Evolutionary conservation across 1,139 yeast genomes (phyloP), one percentile per base, ranked within the genome.

Genomic region (Protomyces lactucae-debilis): DNA sequence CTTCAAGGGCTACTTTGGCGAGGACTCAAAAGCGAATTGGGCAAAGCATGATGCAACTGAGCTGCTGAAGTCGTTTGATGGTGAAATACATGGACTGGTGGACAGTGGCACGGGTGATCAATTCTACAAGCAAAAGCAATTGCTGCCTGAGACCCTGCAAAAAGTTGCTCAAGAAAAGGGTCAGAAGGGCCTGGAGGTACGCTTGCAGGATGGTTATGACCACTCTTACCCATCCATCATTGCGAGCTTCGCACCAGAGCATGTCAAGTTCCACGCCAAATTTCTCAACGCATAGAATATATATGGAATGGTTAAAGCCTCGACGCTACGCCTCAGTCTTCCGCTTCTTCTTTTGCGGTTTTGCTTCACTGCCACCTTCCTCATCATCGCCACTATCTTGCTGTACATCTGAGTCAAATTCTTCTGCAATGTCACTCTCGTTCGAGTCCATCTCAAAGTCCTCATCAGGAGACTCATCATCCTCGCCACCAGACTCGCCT

Each of bases 191-290:
- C 80, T 92, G 67, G 79, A 82, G 55, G 75, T 89, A 66, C 78
- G 84, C 46, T 74, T 84, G 57, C 96, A 83, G 36, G 92, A 88
- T 2, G 97, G 93, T 1, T 92, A 86, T 73, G 97, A 93, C 73
- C 99, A 93, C 73, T 86, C 92, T 61, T 93, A 92, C 77, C 61
- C 61, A 6, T 93, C 83, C 75, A 93, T 91, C 75, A 82, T 93
- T 67, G 82, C 95, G 66, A 76, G 90, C 0, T 92, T 91, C 75
- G 88, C 87, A 28, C 87, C 83, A 67, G 90, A 86, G 56, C 98
- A 93, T 73, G 91, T 96, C 55, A 83, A 82, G 69, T 93, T 86
- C 74, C 98, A 93, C 72, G 96, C 96, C 10, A 86, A 85, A 76
- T 82, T 84, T 69, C 79, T 92, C 4, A 23, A 46, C 8, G 21